These are phyloP conservation scores for Stemphylium vesicarium DNA, from an alignment of 2,329 filamentous ascomycete genomes.

Conservation along the genomic window DNA sequence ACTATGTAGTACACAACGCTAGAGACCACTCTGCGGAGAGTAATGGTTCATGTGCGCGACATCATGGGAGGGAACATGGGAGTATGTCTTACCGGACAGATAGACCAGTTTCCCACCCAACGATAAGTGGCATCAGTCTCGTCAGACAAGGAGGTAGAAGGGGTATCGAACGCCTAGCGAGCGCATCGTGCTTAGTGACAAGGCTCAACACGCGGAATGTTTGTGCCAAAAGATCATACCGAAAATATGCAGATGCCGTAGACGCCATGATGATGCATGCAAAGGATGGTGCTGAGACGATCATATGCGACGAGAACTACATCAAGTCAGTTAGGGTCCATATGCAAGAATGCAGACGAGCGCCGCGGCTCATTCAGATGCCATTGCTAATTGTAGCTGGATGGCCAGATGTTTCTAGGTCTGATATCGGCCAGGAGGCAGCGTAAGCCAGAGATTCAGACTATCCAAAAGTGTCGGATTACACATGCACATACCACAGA, in stretches of 20 bases:
- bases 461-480: background rate
- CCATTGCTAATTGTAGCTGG: constrained; percentile 1
- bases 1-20: background rate
- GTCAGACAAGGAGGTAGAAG: constrained; percentile 1
- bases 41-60: background rate
- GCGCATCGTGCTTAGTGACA: constrained; percentile 29
- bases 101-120: constrained; percentile 2
- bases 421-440: constrained; percentile 18
- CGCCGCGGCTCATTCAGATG: background rate
- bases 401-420: constrained; percentile 14
- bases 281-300: background rate
- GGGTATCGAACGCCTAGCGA: constrained; percentile 40
- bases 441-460: constrained; percentile 30
- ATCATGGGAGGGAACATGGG: constrained; percentile 1
- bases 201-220: constrained; percentile 13
- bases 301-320: constrained; percentile 4
- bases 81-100: constrained; percentile 12
- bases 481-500: constrained; percentile 13
- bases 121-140: background rate
- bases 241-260: constrained; percentile 24
- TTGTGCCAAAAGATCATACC: constrained; percentile 30
- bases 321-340: constrained; percentile 11
- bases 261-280: constrained; percentile 23
- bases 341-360: background rate
- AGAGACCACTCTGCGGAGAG: background rate